Evolutionary conservation across 148 eudicot genomes (phyloP).

Genomic region (Pouteria glomerata): DNA sequence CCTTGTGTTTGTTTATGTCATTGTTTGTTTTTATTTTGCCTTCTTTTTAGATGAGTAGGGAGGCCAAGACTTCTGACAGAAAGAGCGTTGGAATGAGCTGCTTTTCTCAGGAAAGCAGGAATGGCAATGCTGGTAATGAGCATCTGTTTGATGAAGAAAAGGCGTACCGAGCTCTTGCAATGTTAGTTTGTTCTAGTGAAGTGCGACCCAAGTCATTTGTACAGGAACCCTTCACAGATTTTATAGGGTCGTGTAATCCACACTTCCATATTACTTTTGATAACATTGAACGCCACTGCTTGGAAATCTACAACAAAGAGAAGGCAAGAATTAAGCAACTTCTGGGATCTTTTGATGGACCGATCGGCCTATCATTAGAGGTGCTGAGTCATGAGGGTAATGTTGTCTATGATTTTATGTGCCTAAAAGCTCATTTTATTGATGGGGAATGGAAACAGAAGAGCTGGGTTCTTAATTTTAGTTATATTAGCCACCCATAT

Average conservation of each 20-base stretch:
- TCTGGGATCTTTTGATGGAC: not conserved
- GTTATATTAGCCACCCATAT: not conserved
- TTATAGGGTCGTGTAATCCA: not conserved
- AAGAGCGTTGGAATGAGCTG: not conserved
- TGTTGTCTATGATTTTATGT: not conserved
- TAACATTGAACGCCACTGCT: not conserved
- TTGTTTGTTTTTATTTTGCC: not conserved
- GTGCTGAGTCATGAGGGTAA: not conserved
- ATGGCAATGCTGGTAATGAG: not conserved
- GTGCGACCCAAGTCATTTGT: not conserved
- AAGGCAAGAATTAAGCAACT: not conserved
- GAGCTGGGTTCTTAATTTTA: not conserved
- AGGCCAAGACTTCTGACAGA: not conserved
- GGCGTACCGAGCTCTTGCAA: constrained; percentile 5
- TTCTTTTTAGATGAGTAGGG: not conserved
- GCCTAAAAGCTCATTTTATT: not conserved
- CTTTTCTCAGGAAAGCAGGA: not conserved
- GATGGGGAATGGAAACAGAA: not conserved
- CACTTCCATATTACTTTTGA: not conserved
- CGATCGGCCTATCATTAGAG: not conserved
- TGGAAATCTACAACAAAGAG: not conserved
- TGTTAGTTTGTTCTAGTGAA: not conserved
- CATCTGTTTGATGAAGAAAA: not conserved
- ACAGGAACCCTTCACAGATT: not conserved
- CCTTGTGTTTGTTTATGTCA: not conserved